A percentile compares a stretch with the other conserved stretches of the same genome.
Conservation (phyloP, 2,329 filamentous ascomycete genomes). For the Penicillium carneum region DNA sequence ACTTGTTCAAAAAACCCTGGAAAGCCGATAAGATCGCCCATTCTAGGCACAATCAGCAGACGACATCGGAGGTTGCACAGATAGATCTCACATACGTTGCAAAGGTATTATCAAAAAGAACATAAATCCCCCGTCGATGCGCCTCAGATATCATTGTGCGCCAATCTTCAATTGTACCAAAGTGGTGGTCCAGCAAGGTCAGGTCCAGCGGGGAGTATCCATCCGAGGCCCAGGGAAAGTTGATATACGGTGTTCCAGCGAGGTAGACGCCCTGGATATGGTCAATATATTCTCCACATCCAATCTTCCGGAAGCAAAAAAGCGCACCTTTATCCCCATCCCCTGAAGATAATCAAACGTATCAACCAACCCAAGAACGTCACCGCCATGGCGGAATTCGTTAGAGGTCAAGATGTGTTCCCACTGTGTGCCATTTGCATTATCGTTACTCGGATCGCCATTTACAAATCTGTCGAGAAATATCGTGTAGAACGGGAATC, state of each 20-base stretch:
- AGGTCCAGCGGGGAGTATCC: slow-evolving; percentile 67
- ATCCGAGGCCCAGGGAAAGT: slow-evolving; percentile 69
- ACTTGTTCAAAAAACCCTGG: slow-evolving; percentile 65
- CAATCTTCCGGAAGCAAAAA: slow-evolving; percentile 9
- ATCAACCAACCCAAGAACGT: slow-evolving; percentile 65
- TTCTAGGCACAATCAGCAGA: slow-evolving; percentile 15
- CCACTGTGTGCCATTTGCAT: slow-evolving; percentile 62
- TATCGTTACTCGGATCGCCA: slow-evolving; percentile 69
- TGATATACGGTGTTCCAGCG: slow-evolving; percentile 69
- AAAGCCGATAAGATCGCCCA: slow-evolving; percentile 71
- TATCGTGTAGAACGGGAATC: slow-evolving; percentile 70
- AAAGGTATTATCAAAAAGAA: slow-evolving; percentile 71
- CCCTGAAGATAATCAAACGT: slow-evolving; percentile 70
- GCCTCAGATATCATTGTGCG: slow-evolving; percentile 67
- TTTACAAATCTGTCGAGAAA: slow-evolving; percentile 71
- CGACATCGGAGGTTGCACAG: not conserved
- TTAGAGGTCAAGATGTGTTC: slow-evolving; percentile 44
- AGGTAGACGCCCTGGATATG: slow-evolving; percentile 63
- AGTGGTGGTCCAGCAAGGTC: slow-evolving; percentile 69
- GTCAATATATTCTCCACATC: slow-evolving; percentile 36
- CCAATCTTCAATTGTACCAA: slow-evolving; percentile 66
- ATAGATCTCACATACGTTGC: slow-evolving; percentile 58
- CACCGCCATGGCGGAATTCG: slow-evolving; percentile 70
- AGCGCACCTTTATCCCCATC: slow-evolving; percentile 68
- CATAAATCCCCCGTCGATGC: slow-evolving; percentile 69